phyloP scores from a whole-genome alignment of 257 asterid genomes.

The Cinchona pubescens region DNA sequence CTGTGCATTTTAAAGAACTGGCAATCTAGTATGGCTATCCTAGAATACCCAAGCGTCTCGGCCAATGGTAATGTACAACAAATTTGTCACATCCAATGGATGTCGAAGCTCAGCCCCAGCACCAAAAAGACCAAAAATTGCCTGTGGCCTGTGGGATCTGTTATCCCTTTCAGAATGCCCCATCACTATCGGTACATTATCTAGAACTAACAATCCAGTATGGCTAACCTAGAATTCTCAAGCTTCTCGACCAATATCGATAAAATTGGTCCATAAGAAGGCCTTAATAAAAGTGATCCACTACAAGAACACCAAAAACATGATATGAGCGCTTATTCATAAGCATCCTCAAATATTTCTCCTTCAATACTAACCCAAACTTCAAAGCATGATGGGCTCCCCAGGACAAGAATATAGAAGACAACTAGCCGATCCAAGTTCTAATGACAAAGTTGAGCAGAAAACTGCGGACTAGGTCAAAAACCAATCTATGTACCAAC shows the following conservation, averaged over 20 bases:
- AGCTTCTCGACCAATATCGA: constrained; percentile 11
- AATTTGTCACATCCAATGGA: too few species aligned
- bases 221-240: constrained; percentile 8
- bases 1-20: too few species aligned
- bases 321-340: not conserved
- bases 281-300: not conserved
- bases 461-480: too few species aligned
- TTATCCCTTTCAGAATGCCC: constrained; percentile 20
- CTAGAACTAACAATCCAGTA: constrained; percentile 19
- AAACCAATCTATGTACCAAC: not conserved
- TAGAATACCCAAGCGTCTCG: too few species aligned
- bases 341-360: not conserved
- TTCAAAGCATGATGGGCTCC: not conserved
- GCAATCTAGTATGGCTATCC: too few species aligned
- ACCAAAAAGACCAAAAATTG: too few species aligned
- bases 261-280: constrained; percentile 10
- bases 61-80: too few species aligned
- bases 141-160: too few species aligned
- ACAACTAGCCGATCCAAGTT: not conserved
- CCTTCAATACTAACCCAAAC: not conserved
- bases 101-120: too few species aligned
- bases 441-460: not conserved
- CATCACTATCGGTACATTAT: constrained; percentile 27
- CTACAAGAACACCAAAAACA: not conserved
- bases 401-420: not conserved